Evolutionary conservation across 1,139 yeast genomes (phyloP), one percentile per base, ranked within the genome.

Genomic region (Schwanniomyces etchellsii): DNA sequence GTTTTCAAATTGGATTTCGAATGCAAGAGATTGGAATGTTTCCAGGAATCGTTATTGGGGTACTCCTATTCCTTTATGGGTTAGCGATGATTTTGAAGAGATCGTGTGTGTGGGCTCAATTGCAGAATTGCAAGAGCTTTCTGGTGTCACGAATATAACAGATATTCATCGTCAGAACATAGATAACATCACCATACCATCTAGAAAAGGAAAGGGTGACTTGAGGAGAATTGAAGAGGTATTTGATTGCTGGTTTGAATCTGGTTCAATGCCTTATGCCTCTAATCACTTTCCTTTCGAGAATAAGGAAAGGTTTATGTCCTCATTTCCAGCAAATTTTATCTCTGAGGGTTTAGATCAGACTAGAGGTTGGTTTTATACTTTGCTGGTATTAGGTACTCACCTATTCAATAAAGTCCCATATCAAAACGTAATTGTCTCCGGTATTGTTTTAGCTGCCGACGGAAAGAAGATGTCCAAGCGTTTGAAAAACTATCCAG

Each of bases 31-130:
- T 63, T 91, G 99, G 99, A 91, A 91, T 57, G 75, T 91, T 43
- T 88, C 96, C 14, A 83, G 99, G 74, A 91, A 91, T 69, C 78
- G 99, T 63, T 91, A 91, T 64, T 91, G 99, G 99, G 99, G 99
- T 68, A 91, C 97, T 26, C 99, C 99, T 39, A 81, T 91, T 47
- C 99, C 99, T 38, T 65, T 91, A 50, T 91, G 99, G 99, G 96
- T 78, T 29, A 79, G 91, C 46, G 97, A 89, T 12, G 99, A 91
- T 57, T 78, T 70, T 45, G 82, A 84, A 60, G 99, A 91, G 66
- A 64, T 91, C 43, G 91, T 91, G 25, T 91, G 97, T 70, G 66
- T 93, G 45, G 95, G 96, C 27, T 86, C 96, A 28, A 73, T 91
- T 47, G 81, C 77, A 37, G 96, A 91, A 65, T 77, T 91, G 54